Conservation (phyloP, 2,329 filamentous ascomycete genomes). For the Nannizziopsis barbatae region DNA sequence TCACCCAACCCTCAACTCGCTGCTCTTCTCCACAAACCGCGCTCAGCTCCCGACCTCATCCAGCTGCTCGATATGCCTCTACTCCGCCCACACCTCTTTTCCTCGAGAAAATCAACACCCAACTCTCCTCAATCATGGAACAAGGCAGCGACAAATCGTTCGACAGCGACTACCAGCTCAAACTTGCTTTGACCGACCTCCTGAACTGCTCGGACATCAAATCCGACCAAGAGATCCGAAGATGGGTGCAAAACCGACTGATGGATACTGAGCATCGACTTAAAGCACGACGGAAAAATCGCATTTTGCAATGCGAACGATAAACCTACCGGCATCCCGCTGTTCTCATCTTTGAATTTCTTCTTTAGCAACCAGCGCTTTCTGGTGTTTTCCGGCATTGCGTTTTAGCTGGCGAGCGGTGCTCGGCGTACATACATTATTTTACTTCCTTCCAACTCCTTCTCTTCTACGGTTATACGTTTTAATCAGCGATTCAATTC, state of each 20-base stretch:
- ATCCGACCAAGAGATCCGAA: constrained; percentile 14
- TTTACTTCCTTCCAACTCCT: too few relatives aligned
- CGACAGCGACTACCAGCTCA: constrained; percentile 16
- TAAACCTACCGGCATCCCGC: neutral
- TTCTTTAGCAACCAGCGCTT: too few relatives aligned
- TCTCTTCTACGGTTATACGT: too few relatives aligned
- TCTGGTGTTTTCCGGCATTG: too few relatives aligned
- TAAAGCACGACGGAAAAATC: constrained; percentile 15
- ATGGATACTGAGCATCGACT: constrained; percentile 17
- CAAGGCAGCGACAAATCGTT: constrained; percentile 12
- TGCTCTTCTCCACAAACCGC: constrained; percentile 9
- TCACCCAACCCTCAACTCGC: constrained; percentile 13
- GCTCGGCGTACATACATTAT: too few relatives aligned
- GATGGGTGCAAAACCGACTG: constrained; percentile 18
- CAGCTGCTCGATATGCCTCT: constrained; percentile 10
- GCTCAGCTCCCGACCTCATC: constrained; percentile 1
- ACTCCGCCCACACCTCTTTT: constrained; percentile 13
- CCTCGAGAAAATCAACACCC: constrained; percentile 2
- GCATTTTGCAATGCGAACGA: constrained; percentile 8
- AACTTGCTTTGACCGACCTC: constrained; percentile 16
- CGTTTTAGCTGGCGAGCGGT: too few relatives aligned
- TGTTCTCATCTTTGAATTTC: too few relatives aligned
- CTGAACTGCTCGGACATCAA: constrained; percentile 16
- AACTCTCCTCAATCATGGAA: constrained; percentile 6
- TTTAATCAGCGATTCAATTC: too few relatives aligned